Base-by-base conservation (phyloP, 176 grass and related monocot species). In the Cocos nucifera region DNA sequence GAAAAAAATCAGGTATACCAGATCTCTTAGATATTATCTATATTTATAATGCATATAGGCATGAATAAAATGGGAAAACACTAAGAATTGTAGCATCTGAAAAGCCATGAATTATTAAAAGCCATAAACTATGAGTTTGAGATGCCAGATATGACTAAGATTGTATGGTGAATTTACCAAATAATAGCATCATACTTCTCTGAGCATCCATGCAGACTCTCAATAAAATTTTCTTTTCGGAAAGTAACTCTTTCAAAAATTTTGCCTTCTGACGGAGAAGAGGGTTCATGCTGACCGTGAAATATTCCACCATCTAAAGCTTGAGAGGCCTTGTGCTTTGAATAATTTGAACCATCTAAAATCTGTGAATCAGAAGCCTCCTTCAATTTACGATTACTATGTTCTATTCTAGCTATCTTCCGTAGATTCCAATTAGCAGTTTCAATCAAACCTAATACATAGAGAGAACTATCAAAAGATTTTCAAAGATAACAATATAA, bases 131-230 rank as follows among this genome's bases (percentile, higher is more conserved):
- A 18, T 20, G 19, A 56, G 22, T 56, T 12, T 44, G 9, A 14
- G 10, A 14, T 44, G 10, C 35, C 16, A 6, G 16, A 16, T 24
- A 17, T 1, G n/a, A 28, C 2, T 10, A 39, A 39, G 35, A 39
- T 49, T 18, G 21, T 22, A 54, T 24, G 3, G 57, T 51, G 53
- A 83, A 87, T 79, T 72, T 83, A 98, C 93, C 93, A 98, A 73
- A 92, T 7, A 67, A 98, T 80, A 28, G 87, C 75, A 71, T 89
- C 93, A 78, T 98, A 98, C 64, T 69, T 77, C 78, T 88, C 92
- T 56, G 84, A 79, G 61, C 77, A 73, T 78, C 28, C 78, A 17
- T 64, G 8, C 61, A 70, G 23, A 63, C 69, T 70, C 53, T 83
- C 56, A 4, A 92, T 76, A 81, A 98, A 92, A 98, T 98, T 98